Base-by-base conservation (phyloP, 1,284 basidiomycete genomes). In the Malassezia globosa region DNA sequence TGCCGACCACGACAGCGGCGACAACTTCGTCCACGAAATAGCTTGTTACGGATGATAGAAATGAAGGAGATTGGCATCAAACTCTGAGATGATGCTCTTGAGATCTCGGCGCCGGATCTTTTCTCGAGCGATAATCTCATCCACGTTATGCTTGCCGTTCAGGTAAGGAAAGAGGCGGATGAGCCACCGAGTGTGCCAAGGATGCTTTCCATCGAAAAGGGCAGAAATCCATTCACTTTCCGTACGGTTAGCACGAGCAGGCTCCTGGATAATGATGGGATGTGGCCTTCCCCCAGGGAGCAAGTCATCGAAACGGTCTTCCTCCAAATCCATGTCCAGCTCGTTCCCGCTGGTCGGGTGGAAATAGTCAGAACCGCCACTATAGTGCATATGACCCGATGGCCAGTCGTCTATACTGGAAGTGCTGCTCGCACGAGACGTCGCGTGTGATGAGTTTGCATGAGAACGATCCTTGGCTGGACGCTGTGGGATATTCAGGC, bases 161-260 rank as follows among this genome's bases (percentile, higher is more conserved):
- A 71, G 39, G 33, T 64, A 71, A 6, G 68, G 66, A 19, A 69
- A 44, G 1, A 66, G 57, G 4, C 51, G 46, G 5, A 54, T 40
- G 19, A 49, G 31, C 46, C 46, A 49, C 2, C 42, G 36, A 14
- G 51, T 40, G 26, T 49, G 45, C 31, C 44, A 49, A 0, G 56
- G 29, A 37, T 83, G 81, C 69, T 85, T 86, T 5, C 81, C 83
- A 16, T 82, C 79, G 1, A 82, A 82, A 84, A 90, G 90, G 13
- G 80, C 82, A 19, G 79, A 77, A 40, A 90, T 75, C 85, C 87
- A 90, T 48, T 77, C 77, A 41, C 82, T 77, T 69, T 90, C 82
- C 46, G 81, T 66, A 7, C 81, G 77, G 11, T 81, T 85, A 21
- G 87, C 86, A 27, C 82, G 77, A 1, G 81, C 81, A n/a, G 87